These are phyloP conservation scores for Albizia julibrissin DNA, from an alignment of 306 rosid genomes.

Conservation along the genomic window DNA sequence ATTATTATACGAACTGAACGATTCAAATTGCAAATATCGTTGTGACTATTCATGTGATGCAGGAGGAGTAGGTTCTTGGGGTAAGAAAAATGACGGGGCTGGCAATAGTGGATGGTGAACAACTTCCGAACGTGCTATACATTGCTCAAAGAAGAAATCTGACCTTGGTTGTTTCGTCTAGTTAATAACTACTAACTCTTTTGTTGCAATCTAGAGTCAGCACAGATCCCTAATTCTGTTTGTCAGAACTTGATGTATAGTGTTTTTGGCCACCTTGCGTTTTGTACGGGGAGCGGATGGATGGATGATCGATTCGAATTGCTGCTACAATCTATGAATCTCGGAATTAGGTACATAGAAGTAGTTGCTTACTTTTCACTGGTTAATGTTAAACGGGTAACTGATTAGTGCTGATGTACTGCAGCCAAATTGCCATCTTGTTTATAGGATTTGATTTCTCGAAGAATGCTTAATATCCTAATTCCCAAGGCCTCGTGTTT, in stretches of 20 bases:
- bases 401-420: neutral
- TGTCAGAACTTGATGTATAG: slow-evolving; percentile 18
- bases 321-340: slow-evolving; percentile 16
- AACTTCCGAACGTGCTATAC: neutral
- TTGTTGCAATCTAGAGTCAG: slow-evolving; percentile 1
- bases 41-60: slow-evolving; percentile 18
- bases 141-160: slow-evolving; percentile 16
- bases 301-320: slow-evolving; percentile 21
- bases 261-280: neutral
- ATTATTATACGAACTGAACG: neutral
- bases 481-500: neutral
- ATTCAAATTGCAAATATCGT: slow-evolving; percentile 9
- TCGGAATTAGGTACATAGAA: neutral
- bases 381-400: neutral
- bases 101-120: slow-evolving; percentile 61
- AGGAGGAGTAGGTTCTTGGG: slow-evolving; percentile 57
- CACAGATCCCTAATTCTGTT: neutral
- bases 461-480: neutral
- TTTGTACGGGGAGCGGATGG: neutral
- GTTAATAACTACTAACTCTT: neutral
- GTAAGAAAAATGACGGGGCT: slow-evolving; percentile 34
- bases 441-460: neutral
- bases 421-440: neutral
- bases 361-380: neutral
- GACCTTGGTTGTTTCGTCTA: slow-evolving; percentile 1